Evolutionary conservation across 2,329 filamentous ascomycete species (phyloP).

Genomic region (Akanthomyces dipterigenus): DNA sequence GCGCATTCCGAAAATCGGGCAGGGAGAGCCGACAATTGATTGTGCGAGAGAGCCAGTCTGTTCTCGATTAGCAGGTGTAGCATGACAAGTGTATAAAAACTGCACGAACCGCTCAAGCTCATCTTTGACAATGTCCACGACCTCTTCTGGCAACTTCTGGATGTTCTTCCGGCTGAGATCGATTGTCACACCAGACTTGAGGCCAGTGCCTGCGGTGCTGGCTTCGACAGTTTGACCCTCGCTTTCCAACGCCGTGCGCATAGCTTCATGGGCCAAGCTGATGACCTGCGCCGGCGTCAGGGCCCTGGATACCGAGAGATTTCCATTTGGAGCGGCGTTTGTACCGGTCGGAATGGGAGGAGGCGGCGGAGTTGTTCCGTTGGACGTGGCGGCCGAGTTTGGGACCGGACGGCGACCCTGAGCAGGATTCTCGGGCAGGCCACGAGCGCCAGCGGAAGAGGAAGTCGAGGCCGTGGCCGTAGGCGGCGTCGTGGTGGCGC

Average conservation of each 20-base stretch:
- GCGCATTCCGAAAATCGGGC: constrained; percentile 67
- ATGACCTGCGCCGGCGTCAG: constrained; percentile 60
- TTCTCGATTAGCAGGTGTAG: constrained; percentile 8
- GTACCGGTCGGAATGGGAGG: constrained; percentile 42
- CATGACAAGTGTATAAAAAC: neutral
- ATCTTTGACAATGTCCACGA: constrained; percentile 67
- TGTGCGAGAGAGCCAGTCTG: constrained; percentile 72
- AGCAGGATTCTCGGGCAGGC: constrained; percentile 34
- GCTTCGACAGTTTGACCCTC: constrained; percentile 58
- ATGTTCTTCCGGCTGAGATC: constrained; percentile 73
- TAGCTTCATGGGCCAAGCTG: constrained; percentile 57
- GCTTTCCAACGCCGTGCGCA: constrained; percentile 60
- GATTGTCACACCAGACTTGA: constrained; percentile 68
- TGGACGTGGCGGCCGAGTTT: constrained; percentile 32
- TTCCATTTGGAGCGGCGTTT: constrained; percentile 39
- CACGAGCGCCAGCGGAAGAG: constrained; percentile 19
- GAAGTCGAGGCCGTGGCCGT: neutral
- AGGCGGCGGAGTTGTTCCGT: constrained; percentile 34
- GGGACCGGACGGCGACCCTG: constrained; percentile 32
- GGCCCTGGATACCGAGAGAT: constrained; percentile 42
- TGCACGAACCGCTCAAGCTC: constrained; percentile 60
- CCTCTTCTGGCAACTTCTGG: constrained; percentile 62
- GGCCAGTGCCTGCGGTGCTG: constrained; percentile 47
- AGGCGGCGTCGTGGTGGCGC: constrained; percentile 14
- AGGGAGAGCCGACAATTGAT: constrained; percentile 64